Evolutionary conservation across 805 yeast genomes (phyloP), one percentile per base, ranked within the genome.

Genomic region (Starmerella stigmatis): DNA sequence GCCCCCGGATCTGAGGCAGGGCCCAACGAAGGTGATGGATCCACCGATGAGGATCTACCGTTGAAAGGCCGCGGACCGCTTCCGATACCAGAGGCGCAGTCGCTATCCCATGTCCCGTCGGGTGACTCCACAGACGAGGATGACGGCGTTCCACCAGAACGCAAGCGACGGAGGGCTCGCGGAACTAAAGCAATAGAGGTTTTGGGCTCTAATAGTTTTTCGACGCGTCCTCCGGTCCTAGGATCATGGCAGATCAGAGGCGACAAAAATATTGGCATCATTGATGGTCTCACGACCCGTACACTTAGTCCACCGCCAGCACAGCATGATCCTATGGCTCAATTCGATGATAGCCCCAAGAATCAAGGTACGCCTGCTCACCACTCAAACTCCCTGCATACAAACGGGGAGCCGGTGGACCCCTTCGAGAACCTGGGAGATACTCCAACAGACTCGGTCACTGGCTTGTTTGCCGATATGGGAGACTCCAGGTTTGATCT

Each of bases 51-150:
- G 6, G 48, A 49, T 22, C 3, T 49, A 22, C 52, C 52, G 4
- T 31, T 49, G 36, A 44, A 43, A 30, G 52, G 52, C 35, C 44
- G 48, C 19, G 52, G 52, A 2, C 52, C 52, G 15, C n/a, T 49
- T 5, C 45, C 51, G 16, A 23, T 35, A 17, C 35, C 23, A 4
- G 42, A 42, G 38, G 31, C 38, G 34, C 16, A 23, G 15, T 40
- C 38, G 7, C 23, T 35, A 11, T 39, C 30, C 21, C 42, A 48
- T 26, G 55, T 53, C 7, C 56, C 56, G 45, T 80, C 82, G 53
- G 94, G 92, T 34, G 96, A 88, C 56, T 84, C 94, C 13, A 92
- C 98, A 0, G 98, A 89, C 62, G 96, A 86, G 51, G 97, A 89
- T 59, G 73, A 76, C n/a, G 72, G 79, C 15, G 64, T 89, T 35